Conservation (phyloP, 2,329 filamentous ascomycete species). For the Beauveria medogensis region DNA sequence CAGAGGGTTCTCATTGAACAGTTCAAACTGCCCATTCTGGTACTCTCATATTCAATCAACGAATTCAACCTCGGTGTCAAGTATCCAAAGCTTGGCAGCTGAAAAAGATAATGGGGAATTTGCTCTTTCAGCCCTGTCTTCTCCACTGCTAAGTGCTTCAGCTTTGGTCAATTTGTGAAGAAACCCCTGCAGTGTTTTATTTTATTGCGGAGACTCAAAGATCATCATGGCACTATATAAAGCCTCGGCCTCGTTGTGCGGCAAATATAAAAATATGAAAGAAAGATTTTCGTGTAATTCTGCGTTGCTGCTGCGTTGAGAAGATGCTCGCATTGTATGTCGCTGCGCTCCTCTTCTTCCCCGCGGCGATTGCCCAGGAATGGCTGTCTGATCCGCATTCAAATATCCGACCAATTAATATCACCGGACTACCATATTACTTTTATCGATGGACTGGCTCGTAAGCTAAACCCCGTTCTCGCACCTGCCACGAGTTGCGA, state of each 20-base stretch:
- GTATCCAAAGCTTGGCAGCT: constrained; percentile 5
- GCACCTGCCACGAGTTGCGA: not conserved
- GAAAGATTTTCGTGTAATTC: not conserved
- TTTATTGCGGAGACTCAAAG: not conserved
- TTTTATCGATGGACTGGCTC: constrained; percentile 6
- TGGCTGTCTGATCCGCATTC: constrained; percentile 1
- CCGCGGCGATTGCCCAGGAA: not conserved
- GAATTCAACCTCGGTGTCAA: not conserved
- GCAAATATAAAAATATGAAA: too few relatives aligned
- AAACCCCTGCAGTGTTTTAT: not conserved
- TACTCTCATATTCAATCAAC: too few relatives aligned
- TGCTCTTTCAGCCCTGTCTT: not conserved
- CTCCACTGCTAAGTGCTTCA: not conserved
- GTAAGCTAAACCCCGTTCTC: not conserved
- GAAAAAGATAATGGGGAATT: not conserved
- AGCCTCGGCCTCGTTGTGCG: not conserved
- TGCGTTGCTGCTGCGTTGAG: not conserved
- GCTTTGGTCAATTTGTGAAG: not conserved
- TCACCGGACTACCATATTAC: not conserved
- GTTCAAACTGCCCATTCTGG: too few relatives aligned
- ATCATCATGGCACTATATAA: not conserved
- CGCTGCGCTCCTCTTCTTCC: not conserved
- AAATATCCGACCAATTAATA: constrained; percentile 3
- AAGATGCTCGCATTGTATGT: not conserved
- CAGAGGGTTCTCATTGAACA: too few relatives aligned